Evolutionary conservation across 257 asterid genomes (phyloP), one percentile per base, ranked within the genome.

Genomic region (Plantago ovata): DNA sequence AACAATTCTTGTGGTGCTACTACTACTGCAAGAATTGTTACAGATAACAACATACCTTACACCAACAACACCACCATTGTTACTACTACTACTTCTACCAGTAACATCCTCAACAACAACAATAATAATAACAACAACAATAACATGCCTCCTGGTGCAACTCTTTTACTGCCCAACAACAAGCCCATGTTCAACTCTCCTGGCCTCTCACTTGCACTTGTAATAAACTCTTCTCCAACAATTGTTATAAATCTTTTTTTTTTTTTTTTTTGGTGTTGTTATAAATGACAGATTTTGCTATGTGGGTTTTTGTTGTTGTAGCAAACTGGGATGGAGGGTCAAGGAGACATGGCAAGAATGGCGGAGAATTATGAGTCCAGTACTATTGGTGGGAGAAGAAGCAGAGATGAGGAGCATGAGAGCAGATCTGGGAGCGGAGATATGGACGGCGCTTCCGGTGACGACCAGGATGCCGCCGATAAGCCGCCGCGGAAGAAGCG

Each of bases 401-500:
- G 81, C 65, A 77, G 98, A 48, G 96, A 92, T 6, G 96, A 84
- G 56, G 96, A 90, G 43, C 90, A 81, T 18, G 96, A 91, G 49
- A 93, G 99, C 61, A 93, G 99, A 93, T 93, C 99, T 78, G 96
- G 91, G n/a, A 93, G 97, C 62, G 96, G 82, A 45, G 82, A 92
- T 72, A 68, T 84, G 77, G 98, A 87, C 1, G 96, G 85, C 39
- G 95, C 73, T 15, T 92, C 98, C 3, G 98, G 95, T 1, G 95
- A 92, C 55, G 96, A 88, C 72, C 84, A 41, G n/a, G 94, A 89
- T 22, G 94, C 72, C 47, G 73, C 86, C 66, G 87, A 83, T 67
- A 82, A 85, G 4, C 97, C 95, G 2, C 91, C 94, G 15, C 73
- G 84, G 74, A 88, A 88, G 74, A 92, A 92, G 66, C 73, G 95